Base-by-base conservation (phyloP, 352 stramenopile species). In the Phytophthora pistaciae region DNA sequence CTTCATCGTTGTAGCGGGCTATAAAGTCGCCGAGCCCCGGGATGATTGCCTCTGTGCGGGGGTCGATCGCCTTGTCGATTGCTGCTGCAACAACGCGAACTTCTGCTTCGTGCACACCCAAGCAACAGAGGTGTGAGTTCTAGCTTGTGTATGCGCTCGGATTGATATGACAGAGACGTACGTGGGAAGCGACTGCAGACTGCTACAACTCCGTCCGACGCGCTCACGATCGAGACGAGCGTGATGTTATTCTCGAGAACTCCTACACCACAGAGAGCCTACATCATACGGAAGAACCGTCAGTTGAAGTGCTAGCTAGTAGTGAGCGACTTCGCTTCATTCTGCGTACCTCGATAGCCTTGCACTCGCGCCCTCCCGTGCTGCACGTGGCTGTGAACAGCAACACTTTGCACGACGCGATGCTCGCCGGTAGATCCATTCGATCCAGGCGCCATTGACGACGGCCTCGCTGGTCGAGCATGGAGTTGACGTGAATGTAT, bases 1-100 rank as follows among this genome's bases (percentile, higher is more conserved):
- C 18, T 27, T 63, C 56, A 13, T 63, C 56, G 42, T 52, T 61
- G 53, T 46, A 70, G 31, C 49, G 53, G 31, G 61, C 48, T 53
- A 56, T 55, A 54, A 14, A 48, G 48, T 13, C 55, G 27, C n/a
- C 61, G 56, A 61, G 58, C 38, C 48, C 44, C 56, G 31, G 56
- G n/a, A 63, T 20, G n/a, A 63, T 42, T 9, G 25, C 18, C 11
- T 21, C 21, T n/a, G 36, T 52, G 42, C 9, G 9, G 7, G 56
- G 38, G 5, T 53, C 21, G 16, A 63, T 27, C 14, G 36, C n/a
- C 14, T 33, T 25, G 14, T 63, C 56, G 20, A 63, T 42, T 25
- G 40, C 36, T 27, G 25, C 56, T 5, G 56, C 53, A 44, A 63
- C 23, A 27, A 63, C 31, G n/a, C 38, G 56, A n/a, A 63, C 25